Evolutionary conservation across 495 filamentous ascomycete species (phyloP).

Genomic region (Ramalina intermedia): DNA sequence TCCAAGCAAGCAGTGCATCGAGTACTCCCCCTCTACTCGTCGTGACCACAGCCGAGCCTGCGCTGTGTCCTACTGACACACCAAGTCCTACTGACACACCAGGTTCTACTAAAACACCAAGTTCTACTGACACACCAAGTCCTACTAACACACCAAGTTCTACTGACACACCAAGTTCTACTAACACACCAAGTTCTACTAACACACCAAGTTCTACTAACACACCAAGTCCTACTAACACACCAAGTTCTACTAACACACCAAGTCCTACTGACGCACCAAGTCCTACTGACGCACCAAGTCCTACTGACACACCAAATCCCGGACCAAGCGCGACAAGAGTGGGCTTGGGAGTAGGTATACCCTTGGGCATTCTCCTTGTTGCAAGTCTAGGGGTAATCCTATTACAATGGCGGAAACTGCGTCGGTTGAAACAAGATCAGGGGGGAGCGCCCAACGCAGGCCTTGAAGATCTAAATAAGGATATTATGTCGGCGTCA

Average conservation of each 20-base stretch:
- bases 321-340: background rate
- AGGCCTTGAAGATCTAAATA: too few species aligned
- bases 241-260: too few species aligned
- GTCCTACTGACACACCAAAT: background rate
- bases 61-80: background rate
- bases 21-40: background rate
- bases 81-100: too few species aligned
- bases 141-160: too few species aligned
- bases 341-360: slow-evolving; percentile 1
- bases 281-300: too few species aligned
- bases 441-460: too few species aligned
- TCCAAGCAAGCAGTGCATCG: background rate
- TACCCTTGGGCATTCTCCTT: background rate
- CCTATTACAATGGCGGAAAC: background rate
- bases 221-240: background rate
- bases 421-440: background rate
- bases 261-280: background rate
- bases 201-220: background rate
- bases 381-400: background rate
- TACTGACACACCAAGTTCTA: background rate
- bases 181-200: too few species aligned
- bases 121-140: background rate
- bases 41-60: background rate
- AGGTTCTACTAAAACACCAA: too few species aligned
- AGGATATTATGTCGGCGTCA: too few species aligned